phyloP scores from a whole-genome alignment of 352 stramenopile species.

The Phytophthora ramorum region DNA sequence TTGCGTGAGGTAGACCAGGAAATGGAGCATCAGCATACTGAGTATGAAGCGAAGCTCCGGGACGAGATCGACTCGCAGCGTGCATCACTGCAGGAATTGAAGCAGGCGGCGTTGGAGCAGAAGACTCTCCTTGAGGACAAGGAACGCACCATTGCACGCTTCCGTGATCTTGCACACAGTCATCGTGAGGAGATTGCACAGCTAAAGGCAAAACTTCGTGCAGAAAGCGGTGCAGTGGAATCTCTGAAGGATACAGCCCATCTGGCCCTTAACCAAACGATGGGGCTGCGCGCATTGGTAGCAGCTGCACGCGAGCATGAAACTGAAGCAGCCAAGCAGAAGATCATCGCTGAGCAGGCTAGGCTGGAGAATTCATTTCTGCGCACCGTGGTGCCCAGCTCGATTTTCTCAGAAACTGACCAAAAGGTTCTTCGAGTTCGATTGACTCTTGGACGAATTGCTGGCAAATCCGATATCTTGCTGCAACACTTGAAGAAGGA shows the following conservation, averaged over 20 bases:
- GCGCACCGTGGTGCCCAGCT: slow-evolving; percentile 66
- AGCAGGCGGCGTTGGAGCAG: slow-evolving; percentile 55
- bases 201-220: slow-evolving; percentile 76
- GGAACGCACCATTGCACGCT: slow-evolving; percentile 81
- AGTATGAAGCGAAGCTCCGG: slow-evolving; percentile 82
- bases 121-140: slow-evolving; percentile 76
- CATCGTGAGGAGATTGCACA: slow-evolving; percentile 80
- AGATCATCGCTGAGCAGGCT: slow-evolving; percentile 70
- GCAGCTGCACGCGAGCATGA: slow-evolving; percentile 70
- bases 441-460: slow-evolving; percentile 66
- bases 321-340: slow-evolving; percentile 73
- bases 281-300: slow-evolving; percentile 69
- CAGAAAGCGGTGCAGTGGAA: slow-evolving; percentile 73
- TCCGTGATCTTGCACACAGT: slow-evolving; percentile 72
- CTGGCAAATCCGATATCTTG: slow-evolving; percentile 75
- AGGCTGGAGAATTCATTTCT: slow-evolving; percentile 75
- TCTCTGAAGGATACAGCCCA: slow-evolving; percentile 81
- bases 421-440: slow-evolving; percentile 78
- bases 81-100: slow-evolving; percentile 61
- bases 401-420: slow-evolving; percentile 80
- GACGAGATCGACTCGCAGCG: slow-evolving; percentile 74
- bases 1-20: slow-evolving; percentile 88
- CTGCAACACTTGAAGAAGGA: slow-evolving; percentile 74
- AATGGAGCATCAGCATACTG: slow-evolving; percentile 89
- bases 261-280: slow-evolving; percentile 74